A percentile compares a stretch with the other conserved stretches of the same genome.
These are phyloP conservation scores for Globisporangium paddicum DNA, from an alignment of 352 stramenopile genomes.

Conservation along the genomic window DNA sequence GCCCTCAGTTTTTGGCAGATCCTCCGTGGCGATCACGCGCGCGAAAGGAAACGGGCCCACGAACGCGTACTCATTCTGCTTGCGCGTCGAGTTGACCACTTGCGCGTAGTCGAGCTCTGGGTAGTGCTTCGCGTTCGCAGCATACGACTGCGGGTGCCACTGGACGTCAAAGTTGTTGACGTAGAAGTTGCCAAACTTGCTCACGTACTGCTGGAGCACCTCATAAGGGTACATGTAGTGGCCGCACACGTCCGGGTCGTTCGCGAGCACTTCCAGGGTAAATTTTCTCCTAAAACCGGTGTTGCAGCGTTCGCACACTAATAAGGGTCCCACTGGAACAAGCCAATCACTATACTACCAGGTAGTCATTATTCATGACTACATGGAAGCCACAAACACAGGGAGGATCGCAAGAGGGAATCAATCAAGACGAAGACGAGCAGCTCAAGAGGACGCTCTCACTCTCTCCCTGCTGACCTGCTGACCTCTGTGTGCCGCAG, in stretches of 20 bases:
- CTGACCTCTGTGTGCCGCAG: not conserved
- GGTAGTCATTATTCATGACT: too few relatives aligned
- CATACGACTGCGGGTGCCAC: constrained; percentile 64
- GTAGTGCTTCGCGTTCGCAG: constrained; percentile 43
- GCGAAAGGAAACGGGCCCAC: constrained; percentile 67
- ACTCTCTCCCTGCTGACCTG: not conserved
- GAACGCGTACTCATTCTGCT: constrained; percentile 63
- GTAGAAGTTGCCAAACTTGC: constrained; percentile 60
- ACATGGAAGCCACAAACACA: too few relatives aligned
- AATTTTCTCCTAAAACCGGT: too few relatives aligned
- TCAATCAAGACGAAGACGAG: not conserved
- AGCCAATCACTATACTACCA: too few relatives aligned
- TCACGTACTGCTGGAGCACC: constrained; percentile 47
- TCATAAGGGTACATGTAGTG: constrained; percentile 80
- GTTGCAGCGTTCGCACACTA: too few relatives aligned
- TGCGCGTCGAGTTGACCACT: constrained; percentile 51
- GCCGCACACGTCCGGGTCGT: constrained; percentile 63
- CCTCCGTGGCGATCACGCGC: constrained; percentile 40
- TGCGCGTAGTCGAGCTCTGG: constrained; percentile 57
- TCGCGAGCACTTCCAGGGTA: constrained; percentile 45
- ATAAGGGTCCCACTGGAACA: too few relatives aligned
- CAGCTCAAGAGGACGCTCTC: constrained; percentile 1
- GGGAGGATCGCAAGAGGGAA: not conserved
- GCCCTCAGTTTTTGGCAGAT: constrained; percentile 4
- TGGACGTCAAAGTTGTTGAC: constrained; percentile 68